Evolutionary conservation across 345 rosid species (phyloP), one percentile per base, ranked within the genome.

Genomic region (Brassica cretica): DNA sequence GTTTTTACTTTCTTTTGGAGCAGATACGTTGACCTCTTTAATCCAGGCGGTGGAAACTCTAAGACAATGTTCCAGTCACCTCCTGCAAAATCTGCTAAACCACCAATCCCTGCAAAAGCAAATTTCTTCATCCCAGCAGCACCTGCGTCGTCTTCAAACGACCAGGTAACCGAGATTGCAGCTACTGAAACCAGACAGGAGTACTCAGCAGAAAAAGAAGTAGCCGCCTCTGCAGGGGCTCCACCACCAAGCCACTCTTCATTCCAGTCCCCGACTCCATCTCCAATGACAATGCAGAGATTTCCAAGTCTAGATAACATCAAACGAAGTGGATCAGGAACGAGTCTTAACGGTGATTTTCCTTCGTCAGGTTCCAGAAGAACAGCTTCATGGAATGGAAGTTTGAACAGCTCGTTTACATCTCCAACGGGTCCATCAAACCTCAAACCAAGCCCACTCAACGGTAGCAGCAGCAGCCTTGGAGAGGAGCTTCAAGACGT

Each of bases 401-500:
- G 86, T 80, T 63, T 84, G 71, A 80, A 73, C 37, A 82, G 77
- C 72, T 78, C 91, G 25, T 81, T 79, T 64, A 72, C 67, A 24
- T 75, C 89, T 16, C 83, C 82, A 39, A 69, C 71, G 8, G 35
- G 78, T 24, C 30, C 76, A 35, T 71, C 80, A 58, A 49, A 72
- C n/a, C 39, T 66, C 35, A 76, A 76, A 65, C 60, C 73, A 16
- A 84, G 76, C 81, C 81, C 85, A 65, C 76, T 73, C 8, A 73
- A 79, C 49, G 83, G 86, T 63, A 88, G 82, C 59, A 79, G 91
- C 63, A 53, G 89, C 83, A 86, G 88, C 77, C 60, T 86, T 59
- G 93, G 88, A 24, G 98, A 90, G 37, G 98, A 95, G 65, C 94
- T 96, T 49, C 94, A 93, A 18, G 97, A 93, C 81, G 99, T 95